phyloP scores from a whole-genome alignment of 495 filamentous ascomycete genomes.

The Penicillium roqueforti region DNA sequence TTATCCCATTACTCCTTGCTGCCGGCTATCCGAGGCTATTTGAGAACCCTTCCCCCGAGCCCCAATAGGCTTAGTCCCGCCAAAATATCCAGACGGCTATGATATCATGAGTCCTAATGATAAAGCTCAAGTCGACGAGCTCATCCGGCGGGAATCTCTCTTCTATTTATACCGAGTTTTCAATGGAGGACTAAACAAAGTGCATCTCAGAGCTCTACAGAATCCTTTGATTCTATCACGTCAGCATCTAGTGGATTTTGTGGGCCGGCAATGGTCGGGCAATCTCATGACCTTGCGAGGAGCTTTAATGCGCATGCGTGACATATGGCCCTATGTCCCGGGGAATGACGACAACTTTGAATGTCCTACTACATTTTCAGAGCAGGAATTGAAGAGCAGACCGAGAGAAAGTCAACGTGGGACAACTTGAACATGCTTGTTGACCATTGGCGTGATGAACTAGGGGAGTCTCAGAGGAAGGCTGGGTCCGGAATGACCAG shows the following conservation, averaged over 20 bases:
- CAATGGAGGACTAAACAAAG: no score
- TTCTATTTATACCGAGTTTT: no score
- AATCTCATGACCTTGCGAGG: no score
- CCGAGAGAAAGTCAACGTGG: conserved; percentile 22
- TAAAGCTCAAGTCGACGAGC: no score
- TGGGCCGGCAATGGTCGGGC: no score
- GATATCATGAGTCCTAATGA: conserved; percentile 1
- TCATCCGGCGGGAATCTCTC: no score
- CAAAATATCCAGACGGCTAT: conserved; percentile 16
- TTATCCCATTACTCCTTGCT: no score
- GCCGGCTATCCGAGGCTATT: no score
- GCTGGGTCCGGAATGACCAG: conserved; percentile 12
- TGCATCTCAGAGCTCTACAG: no score
- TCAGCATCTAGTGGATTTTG: no score
- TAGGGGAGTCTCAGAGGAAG: conserved; percentile 20
- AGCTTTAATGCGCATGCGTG: background rate
- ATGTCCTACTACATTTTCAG: conserved; percentile 19
- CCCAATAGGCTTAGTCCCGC: conserved; percentile 10
- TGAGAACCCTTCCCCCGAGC: no score
- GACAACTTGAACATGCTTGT: conserved; percentile 18
- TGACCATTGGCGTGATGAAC: conserved; percentile 20
- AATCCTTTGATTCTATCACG: no score
- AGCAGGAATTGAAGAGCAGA: conserved; percentile 14
- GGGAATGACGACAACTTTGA: conserved; percentile 9
- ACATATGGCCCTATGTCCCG: conserved; percentile 20